These are phyloP conservation scores for Arxiozyma slooffiae DNA, from an alignment of 1,139 yeast genomes.

Conservation along the genomic window DNA sequence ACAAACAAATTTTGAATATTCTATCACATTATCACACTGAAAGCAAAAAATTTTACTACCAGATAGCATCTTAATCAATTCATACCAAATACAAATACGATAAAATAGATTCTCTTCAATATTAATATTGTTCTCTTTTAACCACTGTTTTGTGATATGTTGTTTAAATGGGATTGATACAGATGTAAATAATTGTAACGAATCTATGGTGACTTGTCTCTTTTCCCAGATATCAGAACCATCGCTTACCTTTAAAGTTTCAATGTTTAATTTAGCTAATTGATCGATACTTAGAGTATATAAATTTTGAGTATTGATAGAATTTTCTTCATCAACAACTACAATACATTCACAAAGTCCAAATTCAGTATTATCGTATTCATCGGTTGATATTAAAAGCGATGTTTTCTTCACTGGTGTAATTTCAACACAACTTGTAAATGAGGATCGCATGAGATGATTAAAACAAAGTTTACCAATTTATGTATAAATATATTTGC, in stretches of 20 bases:
- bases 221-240: constrained; percentile 1
- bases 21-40: background rate
- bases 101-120: background rate
- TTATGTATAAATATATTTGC: background rate
- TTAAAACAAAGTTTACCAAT: background rate
- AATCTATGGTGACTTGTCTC: background rate
- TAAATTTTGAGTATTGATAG: background rate
- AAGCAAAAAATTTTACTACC: constrained; percentile 6
- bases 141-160: background rate
- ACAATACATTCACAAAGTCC: background rate
- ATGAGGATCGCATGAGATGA: background rate
- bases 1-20: background rate
- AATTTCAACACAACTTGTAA: background rate
- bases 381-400: background rate
- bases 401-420: background rate
- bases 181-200: background rate
- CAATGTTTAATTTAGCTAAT: background rate
- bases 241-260: background rate
- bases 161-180: background rate
- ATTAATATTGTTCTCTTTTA: background rate
- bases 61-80: constrained; percentile 14
- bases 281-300: background rate
- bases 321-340: background rate
- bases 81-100: constrained; percentile 16
- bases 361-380: background rate